These are phyloP conservation scores for Papiliotrema terrestris DNA, from an alignment of 1,284 basidiomycete genomes.

Conservation along the genomic window DNA sequence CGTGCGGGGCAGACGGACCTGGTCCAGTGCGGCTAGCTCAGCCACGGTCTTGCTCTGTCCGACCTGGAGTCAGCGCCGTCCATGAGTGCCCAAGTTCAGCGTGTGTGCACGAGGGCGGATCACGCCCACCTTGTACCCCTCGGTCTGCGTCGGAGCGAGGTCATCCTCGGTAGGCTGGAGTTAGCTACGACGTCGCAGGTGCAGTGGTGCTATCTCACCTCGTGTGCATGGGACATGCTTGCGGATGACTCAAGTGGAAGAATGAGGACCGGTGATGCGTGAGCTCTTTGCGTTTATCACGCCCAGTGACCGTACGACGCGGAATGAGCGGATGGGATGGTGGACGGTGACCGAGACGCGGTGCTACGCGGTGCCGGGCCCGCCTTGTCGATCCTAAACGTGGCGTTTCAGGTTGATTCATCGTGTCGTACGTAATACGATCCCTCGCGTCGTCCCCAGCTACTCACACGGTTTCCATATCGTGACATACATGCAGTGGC, in stretches of 20 bases:
- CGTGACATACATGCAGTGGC: background rate
- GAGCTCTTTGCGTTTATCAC: no score
- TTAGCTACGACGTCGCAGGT: background rate
- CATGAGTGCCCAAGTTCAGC: background rate
- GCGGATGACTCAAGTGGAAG: no score
- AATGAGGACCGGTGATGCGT: no score
- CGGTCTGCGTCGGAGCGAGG: conserved; percentile 42
- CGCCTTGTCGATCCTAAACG: no score
- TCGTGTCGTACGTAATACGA: no score
- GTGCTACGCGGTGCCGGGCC: no score
- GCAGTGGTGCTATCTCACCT: conserved; percentile 9
- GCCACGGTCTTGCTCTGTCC: conserved; percentile 52
- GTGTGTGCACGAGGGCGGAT: background rate
- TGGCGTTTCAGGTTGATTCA: no score
- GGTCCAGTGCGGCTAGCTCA: conserved; percentile 52
- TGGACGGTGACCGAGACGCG: no score
- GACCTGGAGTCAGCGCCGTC: conserved; percentile 24
- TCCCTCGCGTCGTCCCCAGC: no score
- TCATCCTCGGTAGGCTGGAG: conserved; percentile 38
- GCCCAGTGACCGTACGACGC: no score
- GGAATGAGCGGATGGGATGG: no score
- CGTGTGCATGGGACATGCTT: conserved; percentile 24
- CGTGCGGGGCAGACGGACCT: conserved; percentile 20
- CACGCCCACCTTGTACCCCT: conserved; percentile 45
- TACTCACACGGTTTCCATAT: no score